These are phyloP conservation scores for Colletotrichum liaoningense DNA, from an alignment of 2,329 filamentous ascomycete species.

Conservation along the genomic window DNA sequence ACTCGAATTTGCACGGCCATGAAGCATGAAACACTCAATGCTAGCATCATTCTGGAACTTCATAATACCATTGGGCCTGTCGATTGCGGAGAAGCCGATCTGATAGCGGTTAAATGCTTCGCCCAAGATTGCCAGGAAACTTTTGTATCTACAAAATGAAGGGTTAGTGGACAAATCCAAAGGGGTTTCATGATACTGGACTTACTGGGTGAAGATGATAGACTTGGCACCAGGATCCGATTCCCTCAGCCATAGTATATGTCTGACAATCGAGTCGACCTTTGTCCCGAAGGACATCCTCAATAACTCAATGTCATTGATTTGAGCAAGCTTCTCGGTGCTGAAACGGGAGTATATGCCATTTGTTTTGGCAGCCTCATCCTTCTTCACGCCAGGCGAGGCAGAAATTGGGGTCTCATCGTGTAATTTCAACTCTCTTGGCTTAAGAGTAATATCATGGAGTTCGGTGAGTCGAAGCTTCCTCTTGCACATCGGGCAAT, in stretches of 20 bases:
- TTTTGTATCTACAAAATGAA: conserved; percentile 65
- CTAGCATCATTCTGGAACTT: conserved; percentile 80
- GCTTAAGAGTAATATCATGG: conserved; percentile 87
- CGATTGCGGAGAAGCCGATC: conserved; percentile 80
- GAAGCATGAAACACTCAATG: conserved; percentile 86
- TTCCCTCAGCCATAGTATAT: conserved; percentile 86
- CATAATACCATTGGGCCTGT: conserved; percentile 74
- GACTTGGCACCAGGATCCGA: conserved; percentile 90
- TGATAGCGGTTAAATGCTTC: conserved; percentile 77
- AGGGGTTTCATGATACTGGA: not conserved
- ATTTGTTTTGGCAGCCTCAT: conserved; percentile 44
- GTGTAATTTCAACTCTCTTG: conserved; percentile 77
- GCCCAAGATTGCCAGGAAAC: conserved; percentile 81
- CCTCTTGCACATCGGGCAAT: conserved; percentile 87
- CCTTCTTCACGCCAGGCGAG: not conserved
- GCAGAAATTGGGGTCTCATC: conserved; percentile 40
- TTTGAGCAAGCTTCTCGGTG: conserved; percentile 77
- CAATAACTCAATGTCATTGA: conserved; percentile 82
- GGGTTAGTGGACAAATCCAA: conserved; percentile 27
- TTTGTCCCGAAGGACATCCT: conserved; percentile 87
- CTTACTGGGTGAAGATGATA: conserved; percentile 88
- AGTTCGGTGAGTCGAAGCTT: conserved; percentile 74
- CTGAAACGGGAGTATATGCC: conserved; percentile 84
- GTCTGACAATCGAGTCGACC: conserved; percentile 84
- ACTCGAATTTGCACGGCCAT: conserved; percentile 88